These are phyloP conservation scores for Brachypodium distachyon DNA, from an alignment of 202 grass and related monocot species.

Conservation along the genomic window DNA sequence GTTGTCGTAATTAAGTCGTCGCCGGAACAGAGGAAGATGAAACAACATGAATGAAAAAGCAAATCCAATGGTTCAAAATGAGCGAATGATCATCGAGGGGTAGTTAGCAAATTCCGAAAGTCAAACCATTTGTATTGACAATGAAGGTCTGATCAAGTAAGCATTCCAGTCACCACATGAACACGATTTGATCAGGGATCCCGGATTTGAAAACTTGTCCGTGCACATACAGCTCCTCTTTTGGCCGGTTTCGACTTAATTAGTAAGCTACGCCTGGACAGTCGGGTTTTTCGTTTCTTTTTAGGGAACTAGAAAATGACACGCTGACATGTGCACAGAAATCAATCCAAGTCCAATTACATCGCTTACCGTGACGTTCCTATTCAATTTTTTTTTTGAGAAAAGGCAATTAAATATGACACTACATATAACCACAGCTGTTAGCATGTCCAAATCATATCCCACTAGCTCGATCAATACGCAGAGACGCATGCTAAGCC, in stretches of 20 bases:
- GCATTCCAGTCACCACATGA: background rate
- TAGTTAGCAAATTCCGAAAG: too few relatives aligned
- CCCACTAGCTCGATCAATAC: background rate
- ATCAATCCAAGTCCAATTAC: background rate
- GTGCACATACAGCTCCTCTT: background rate
- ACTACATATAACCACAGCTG: background rate
- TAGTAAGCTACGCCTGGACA: background rate
- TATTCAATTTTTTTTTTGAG: background rate
- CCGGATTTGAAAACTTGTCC: background rate
- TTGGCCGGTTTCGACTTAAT: background rate
- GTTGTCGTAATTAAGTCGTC: too few relatives aligned
- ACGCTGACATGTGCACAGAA: background rate
- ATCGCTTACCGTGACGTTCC: background rate
- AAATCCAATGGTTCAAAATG: too few relatives aligned
- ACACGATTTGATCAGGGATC: background rate
- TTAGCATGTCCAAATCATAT: background rate
- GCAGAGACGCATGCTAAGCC: background rate
- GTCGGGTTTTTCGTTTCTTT: background rate
- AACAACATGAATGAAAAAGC: too few relatives aligned
- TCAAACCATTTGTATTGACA: too few relatives aligned
- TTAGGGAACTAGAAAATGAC: background rate
- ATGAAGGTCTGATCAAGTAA: too few relatives aligned
- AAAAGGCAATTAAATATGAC: background rate
- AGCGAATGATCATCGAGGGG: too few relatives aligned
- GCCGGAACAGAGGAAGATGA: too few relatives aligned